Evolutionary conservation across 768 basidiomycete genomes (phyloP).

Genomic region (Lentinula boryana): DNA sequence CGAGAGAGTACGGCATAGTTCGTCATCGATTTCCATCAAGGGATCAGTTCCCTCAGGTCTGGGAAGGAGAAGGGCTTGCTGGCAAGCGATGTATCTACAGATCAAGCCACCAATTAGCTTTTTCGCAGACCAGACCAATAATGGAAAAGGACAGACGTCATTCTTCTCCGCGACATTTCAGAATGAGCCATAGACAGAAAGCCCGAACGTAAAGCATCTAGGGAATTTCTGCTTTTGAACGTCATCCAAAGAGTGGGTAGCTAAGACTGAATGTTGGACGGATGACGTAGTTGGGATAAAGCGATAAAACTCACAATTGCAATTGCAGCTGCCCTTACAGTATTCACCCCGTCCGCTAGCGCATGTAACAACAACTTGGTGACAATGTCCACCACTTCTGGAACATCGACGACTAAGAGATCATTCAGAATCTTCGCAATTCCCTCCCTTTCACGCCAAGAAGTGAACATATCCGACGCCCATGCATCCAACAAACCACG

Average conservation of each 20-base stretch:
- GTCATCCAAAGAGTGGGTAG: constrained; percentile 41
- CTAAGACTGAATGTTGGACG: constrained; percentile 23
- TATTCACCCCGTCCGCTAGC: constrained; percentile 74
- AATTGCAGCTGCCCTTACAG: constrained; percentile 76
- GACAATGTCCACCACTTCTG: constrained; percentile 30
- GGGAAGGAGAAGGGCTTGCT: constrained; percentile 49
- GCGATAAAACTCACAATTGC: constrained; percentile 43
- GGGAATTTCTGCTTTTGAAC: constrained; percentile 27
- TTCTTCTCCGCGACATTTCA: constrained; percentile 50
- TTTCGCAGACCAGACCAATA: constrained; percentile 3
- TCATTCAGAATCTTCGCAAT: constrained; percentile 50
- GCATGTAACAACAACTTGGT: constrained; percentile 51
- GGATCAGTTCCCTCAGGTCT: constrained; percentile 26
- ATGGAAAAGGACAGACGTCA: constrained; percentile 51
- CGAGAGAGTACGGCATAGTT: constrained; percentile 50
- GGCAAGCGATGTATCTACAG: constrained; percentile 67
- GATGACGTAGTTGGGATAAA: constrained; percentile 6
- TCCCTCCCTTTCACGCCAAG: constrained; percentile 81
- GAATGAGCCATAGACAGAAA: constrained; percentile 41
- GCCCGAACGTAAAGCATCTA: constrained; percentile 32
- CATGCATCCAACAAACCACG: constrained; percentile 45
- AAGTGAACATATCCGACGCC: constrained; percentile 50
- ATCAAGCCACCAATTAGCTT: neutral
- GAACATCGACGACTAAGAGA: constrained; percentile 36
- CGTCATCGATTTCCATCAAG: constrained; percentile 34